Evolutionary conservation across 805 yeast genomes (phyloP), one percentile per base, ranked within the genome.

Genomic region (Suhomyces vadensis): DNA sequence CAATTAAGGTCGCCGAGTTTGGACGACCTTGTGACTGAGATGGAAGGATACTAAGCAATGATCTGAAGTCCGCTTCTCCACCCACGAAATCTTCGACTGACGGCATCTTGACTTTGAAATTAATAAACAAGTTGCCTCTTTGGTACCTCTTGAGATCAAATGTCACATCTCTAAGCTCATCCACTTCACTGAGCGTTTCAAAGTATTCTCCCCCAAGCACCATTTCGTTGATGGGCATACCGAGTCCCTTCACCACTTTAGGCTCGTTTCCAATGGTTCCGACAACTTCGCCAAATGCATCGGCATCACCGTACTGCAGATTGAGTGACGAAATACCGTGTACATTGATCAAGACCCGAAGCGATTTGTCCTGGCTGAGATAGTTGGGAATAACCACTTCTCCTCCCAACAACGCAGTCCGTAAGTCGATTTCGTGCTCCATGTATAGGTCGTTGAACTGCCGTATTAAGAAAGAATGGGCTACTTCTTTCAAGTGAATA

Each of bases 391-490:
- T 46, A 7, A 58, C 63, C 10, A 82, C 50, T 3, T 58, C 49
- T 1, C 87, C 87, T n/a, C 87, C 87, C 36, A 78, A 59, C 9
- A 82, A 57, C 6, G 84, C 82, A 0, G 83, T 80, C 39, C 67
- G 58, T 46, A 82, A 60, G 53, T 78, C 81, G 24, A 82, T 69
- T 37, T 72, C 67, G 31, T 67, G 65, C 23, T 65, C 73, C 55
- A 71, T 57, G 42, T 67, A 65, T 39, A 82, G 59, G 51, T 79
- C 78, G 27, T 73, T 57, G 26, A 63, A 73, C 37, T 60, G 64
- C 48, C 85, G 65, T 10, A 66, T 66, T 43, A 77, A 72, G 14
- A 48, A 52, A 7, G 62, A 60, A 50, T 71, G 74, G 4, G 56
- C 53, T 37, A 68, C 47, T 51, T 76, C 75, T 29, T 70, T 69